Conservation (phyloP, 805 yeast genomes). For the Wickerhamomyces bisporus region DNA sequence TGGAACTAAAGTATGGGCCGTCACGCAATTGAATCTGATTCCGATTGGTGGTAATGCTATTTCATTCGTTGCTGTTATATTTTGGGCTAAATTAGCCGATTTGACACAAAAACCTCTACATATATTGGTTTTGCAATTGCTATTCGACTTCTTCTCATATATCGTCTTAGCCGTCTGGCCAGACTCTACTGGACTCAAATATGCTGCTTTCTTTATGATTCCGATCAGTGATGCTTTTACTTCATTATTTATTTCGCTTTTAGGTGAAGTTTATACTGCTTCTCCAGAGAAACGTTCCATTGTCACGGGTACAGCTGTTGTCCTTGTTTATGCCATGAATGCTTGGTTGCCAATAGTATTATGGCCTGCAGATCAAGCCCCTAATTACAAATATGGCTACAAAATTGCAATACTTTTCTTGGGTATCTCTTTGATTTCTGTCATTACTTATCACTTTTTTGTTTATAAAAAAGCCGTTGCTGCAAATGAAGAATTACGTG, state of each 20-base stretch:
- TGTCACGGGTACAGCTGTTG: slow-evolving; percentile 36
- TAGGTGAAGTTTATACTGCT: slow-evolving; percentile 18
- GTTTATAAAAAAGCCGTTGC: not conserved
- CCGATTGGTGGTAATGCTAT: slow-evolving; percentile 19
- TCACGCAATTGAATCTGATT: slow-evolving; percentile 13
- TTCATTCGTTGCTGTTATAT: slow-evolving; percentile 10
- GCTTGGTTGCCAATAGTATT: slow-evolving; percentile 37
- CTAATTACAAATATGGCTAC: slow-evolving; percentile 37
- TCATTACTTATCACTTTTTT: not conserved
- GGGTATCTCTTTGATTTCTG: not conserved
- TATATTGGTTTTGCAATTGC: slow-evolving; percentile 2
- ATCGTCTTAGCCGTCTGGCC: slow-evolving; percentile 12
- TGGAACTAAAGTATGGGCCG: slow-evolving; percentile 10
- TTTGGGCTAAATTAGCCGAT: slow-evolving; percentile 13
- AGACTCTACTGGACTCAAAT: slow-evolving; percentile 3
- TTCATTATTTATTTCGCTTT: slow-evolving; percentile 8
- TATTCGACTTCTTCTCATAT: slow-evolving; percentile 6
- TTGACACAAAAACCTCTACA: slow-evolving; percentile 7
- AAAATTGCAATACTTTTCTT: not conserved
- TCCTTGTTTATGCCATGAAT: slow-evolving; percentile 38
- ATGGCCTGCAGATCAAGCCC: slow-evolving; percentile 41
- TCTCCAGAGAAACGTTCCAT: slow-evolving; percentile 37
- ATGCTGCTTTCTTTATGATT: slow-evolving; percentile 12
- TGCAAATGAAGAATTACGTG: not conserved
- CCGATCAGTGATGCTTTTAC: slow-evolving; percentile 10